These are phyloP conservation scores for Magnolia sinica DNA, from an alignment of 164 flowering plant genomes.

Conservation along the genomic window DNA sequence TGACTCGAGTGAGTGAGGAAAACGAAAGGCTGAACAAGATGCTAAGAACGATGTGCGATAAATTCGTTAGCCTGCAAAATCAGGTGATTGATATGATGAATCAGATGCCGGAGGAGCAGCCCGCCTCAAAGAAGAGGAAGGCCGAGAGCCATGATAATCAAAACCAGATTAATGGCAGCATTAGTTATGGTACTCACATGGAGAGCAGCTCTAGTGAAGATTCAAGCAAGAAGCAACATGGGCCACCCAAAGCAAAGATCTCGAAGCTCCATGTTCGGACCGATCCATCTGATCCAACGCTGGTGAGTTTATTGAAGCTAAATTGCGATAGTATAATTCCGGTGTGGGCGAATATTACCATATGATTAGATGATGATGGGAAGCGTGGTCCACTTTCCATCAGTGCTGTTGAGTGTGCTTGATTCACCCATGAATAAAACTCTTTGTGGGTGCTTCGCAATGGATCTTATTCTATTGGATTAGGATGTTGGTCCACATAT, in stretches of 20 bases:
- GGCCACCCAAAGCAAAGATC: constrained; percentile 36
- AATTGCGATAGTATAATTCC: not conserved
- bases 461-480: too few species aligned
- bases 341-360: not conserved
- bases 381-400: too few species aligned
- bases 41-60: constrained; percentile 9
- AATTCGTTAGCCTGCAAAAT: constrained; percentile 5
- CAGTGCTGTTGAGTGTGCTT: too few species aligned
- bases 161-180: constrained; percentile 8
- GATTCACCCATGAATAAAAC: too few species aligned
- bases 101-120: not conserved
- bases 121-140: constrained; percentile 35
- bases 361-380: too few species aligned
- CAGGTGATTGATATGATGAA: not conserved
- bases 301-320: constrained; percentile 38
- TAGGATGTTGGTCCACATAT: too few species aligned
- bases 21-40: constrained; percentile 9
- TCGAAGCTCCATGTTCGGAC: constrained; percentile 37
- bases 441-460: too few species aligned
- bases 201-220: constrained; percentile 55
- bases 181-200: not conserved
- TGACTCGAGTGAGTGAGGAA: constrained; percentile 5
- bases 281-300: constrained; percentile 51
- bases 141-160: constrained; percentile 11
- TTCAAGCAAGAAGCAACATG: constrained; percentile 33